Evolutionary conservation across 495 filamentous ascomycete genomes (phyloP).

Genomic region (Penicillium lagena): DNA sequence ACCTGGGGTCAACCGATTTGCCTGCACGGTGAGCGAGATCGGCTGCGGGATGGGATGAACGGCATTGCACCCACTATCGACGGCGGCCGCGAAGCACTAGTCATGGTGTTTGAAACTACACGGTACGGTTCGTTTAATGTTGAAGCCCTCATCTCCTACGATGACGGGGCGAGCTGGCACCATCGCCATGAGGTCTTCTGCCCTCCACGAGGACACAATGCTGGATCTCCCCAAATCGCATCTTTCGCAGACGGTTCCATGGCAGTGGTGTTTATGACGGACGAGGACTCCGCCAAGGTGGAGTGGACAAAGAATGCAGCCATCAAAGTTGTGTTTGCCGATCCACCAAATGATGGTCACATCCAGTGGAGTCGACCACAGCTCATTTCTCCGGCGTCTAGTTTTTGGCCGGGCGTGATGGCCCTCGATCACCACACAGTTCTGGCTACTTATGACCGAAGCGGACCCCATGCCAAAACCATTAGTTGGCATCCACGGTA

Average conservation of each 20-base stretch:
- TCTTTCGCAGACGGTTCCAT: slow-evolving; percentile 51
- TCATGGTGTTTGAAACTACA: slow-evolving; percentile 56
- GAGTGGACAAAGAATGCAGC: slow-evolving; percentile 34
- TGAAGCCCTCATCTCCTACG: slow-evolving; percentile 50
- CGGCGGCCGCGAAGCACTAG: slow-evolving; percentile 37
- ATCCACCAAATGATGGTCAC: slow-evolving; percentile 27
- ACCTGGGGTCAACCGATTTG: slow-evolving; percentile 42
- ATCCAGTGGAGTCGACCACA: slow-evolving; percentile 26
- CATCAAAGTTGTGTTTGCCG: slow-evolving; percentile 34
- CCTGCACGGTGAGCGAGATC: slow-evolving; percentile 39
- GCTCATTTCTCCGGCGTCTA: slow-evolving; percentile 22
- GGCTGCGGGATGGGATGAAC: slow-evolving; percentile 55
- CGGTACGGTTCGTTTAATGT: slow-evolving; percentile 44
- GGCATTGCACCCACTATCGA: slow-evolving; percentile 41
- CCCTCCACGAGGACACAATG: slow-evolving; percentile 38
- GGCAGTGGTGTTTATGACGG: slow-evolving; percentile 55
- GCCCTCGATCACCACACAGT: slow-evolving; percentile 27
- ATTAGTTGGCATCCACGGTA: slow-evolving; percentile 20
- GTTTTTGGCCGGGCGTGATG: slow-evolving; percentile 41
- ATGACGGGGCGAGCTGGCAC: slow-evolving; percentile 50
- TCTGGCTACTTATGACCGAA: slow-evolving; percentile 36
- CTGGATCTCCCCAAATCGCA: slow-evolving; percentile 53
- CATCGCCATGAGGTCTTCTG: slow-evolving; percentile 44
- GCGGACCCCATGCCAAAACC: slow-evolving; percentile 29
- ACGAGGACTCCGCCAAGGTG: slow-evolving; percentile 42